Base-by-base conservation (phyloP, 148 eudicot species). In the Persicaria maculosa region DNA sequence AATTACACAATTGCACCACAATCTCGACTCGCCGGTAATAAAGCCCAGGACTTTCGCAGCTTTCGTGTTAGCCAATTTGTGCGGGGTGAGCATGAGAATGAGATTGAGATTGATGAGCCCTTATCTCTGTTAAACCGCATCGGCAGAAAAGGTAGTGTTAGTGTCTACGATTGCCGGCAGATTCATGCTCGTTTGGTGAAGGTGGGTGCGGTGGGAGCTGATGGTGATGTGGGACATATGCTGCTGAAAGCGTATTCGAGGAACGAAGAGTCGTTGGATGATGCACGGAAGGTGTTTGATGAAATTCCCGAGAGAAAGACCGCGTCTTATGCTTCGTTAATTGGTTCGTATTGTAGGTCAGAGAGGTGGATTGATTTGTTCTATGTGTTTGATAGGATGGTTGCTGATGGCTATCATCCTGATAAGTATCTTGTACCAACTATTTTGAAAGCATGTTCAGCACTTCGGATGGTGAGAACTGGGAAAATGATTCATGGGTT, bases 401-500 rank as follows among this genome's bases (percentile, higher is more conserved):
- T 84, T 72, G 59, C 44, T 74, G 87, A 85, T 82, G 86, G 86
- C 46, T 45, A 80, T 55, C 46, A 79, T n/a, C 91, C 91, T 17
- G 84, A 88, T 55, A 83, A 74, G 57, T 88, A 79, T 84, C 83
- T 88, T 57, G 50, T 85, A 46, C 91, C 91, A 20, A 85, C 83
- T 0, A 78, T 88, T 70, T 78, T 85, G 54, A 88, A 88, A 74
- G 89, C 91, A 16, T 82, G 83, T 79, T 84, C 87, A 8, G 80
- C 80, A 3, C 61, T 80, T 72, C 68, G 74, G 52, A 19, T 79
- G 65, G 73, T 58, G 50, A 75, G 58, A 59, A 54, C 12, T 72
- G 91, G 89, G 59, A 84, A 79, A 82, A 87, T 85, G 89, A 79
- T 89, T 78, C 93, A 89, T 79, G 93, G 87, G 61, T 84, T 62